These are phyloP conservation scores for Juncus effusus DNA, from an alignment of 176 grass and related monocot genomes.

Conservation along the genomic window DNA sequence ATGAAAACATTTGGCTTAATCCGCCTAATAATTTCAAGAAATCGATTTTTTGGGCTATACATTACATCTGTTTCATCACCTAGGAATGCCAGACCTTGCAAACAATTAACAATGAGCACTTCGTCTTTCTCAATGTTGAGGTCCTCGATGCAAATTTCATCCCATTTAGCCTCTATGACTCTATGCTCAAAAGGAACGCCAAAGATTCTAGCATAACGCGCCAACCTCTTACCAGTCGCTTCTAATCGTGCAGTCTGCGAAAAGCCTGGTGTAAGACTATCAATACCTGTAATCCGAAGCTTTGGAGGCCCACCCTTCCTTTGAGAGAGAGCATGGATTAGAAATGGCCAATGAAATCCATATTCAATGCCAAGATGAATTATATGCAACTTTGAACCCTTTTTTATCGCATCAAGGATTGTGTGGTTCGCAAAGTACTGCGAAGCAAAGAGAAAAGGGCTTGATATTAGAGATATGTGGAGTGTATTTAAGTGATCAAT, in stretches of 20 bases:
- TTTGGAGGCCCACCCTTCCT: slow-evolving; percentile 22
- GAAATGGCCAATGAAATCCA: slow-evolving; percentile 35
- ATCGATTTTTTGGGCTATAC: too few relatives aligned
- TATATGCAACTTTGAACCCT: slow-evolving; percentile 16
- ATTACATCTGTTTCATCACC: slow-evolving; percentile 6
- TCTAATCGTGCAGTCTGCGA: slow-evolving; percentile 11
- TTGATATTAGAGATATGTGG: slow-evolving; percentile 23
- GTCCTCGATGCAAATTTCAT: not conserved
- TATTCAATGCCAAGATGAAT: slow-evolving; percentile 29
- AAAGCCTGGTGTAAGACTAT: slow-evolving; percentile 28
- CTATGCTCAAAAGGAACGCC: slow-evolving; percentile 31
- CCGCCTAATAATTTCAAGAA: slow-evolving; percentile 23
- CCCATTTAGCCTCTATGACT: slow-evolving; percentile 26
- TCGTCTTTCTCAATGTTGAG: too few relatives aligned
- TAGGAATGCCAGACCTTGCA: slow-evolving; percentile 17
- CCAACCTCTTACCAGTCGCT: slow-evolving; percentile 27
- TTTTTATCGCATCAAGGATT: slow-evolving; percentile 10
- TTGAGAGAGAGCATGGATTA: slow-evolving; percentile 23
- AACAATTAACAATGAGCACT: not conserved
- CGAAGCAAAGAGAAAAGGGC: slow-evolving; percentile 30
- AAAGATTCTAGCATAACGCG: slow-evolving; percentile 33
- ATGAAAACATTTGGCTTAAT: slow-evolving; percentile 27
- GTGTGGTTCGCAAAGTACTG: slow-evolving; percentile 28
- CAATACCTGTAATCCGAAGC: slow-evolving; percentile 28
- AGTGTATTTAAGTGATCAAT: slow-evolving; percentile 34